phyloP scores from a whole-genome alignment of 257 asterid genomes.

The Nicotiana undulata region DNA sequence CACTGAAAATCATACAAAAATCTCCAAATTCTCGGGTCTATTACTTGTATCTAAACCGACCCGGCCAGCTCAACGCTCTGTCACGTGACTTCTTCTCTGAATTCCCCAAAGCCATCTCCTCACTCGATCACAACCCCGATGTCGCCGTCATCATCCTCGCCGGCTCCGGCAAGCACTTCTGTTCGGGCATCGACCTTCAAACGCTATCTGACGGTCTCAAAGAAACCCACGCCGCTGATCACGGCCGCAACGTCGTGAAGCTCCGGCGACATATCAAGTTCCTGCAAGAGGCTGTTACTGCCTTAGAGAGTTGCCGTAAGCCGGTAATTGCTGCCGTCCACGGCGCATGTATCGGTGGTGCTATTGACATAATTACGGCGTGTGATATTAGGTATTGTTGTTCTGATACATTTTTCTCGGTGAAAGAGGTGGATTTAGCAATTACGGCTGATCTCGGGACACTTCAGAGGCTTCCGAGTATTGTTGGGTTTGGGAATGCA shows the following conservation, averaged over 20 bases:
- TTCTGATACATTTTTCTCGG: constrained; percentile 45
- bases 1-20: constrained; percentile 33
- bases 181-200: constrained; percentile 73
- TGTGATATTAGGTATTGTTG: constrained; percentile 74
- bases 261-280: constrained; percentile 54
- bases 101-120: constrained; percentile 63
- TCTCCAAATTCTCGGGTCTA: constrained; percentile 44
- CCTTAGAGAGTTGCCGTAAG: constrained; percentile 79
- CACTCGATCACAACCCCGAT: constrained; percentile 60
- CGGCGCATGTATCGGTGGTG: constrained; percentile 91
- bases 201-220: constrained; percentile 13
- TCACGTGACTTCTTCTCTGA: constrained; percentile 65
- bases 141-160: constrained; percentile 53
- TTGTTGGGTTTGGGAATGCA: constrained; percentile 80
- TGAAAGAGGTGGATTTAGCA: constrained; percentile 86
- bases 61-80: constrained; percentile 62
- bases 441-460: constrained; percentile 84
- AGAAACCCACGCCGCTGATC: constrained; percentile 17
- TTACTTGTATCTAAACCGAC: constrained; percentile 44
- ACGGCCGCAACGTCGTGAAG: constrained; percentile 53
- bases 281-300: constrained; percentile 57
- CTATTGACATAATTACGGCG: constrained; percentile 64
- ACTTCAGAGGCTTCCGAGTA: constrained; percentile 81
- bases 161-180: constrained; percentile 69
- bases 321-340: constrained; percentile 77